These are phyloP conservation scores for Knoxdaviesia proteae DNA, from an alignment of 2,329 filamentous ascomycete genomes.

Conservation along the genomic window DNA sequence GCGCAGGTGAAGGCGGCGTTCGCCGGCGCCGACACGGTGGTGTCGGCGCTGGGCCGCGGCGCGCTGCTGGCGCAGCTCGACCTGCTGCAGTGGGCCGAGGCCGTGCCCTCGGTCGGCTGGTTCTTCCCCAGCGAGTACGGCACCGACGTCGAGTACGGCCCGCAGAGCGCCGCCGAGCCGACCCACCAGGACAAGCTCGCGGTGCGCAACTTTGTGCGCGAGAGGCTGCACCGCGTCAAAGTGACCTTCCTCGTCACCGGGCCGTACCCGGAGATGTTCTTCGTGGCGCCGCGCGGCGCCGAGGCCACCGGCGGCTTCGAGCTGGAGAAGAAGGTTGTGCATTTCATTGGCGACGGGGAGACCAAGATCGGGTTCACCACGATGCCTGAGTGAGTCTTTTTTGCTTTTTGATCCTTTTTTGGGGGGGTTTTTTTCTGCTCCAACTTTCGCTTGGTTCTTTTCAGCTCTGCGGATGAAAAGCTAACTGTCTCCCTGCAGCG, in stretches of 20 bases:
- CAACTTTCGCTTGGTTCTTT: too few species aligned
- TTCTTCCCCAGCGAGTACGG: slow-evolving; percentile 51
- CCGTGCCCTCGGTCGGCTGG: slow-evolving; percentile 30
- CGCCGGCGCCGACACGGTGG: slow-evolving; percentile 39
- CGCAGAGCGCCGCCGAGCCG: slow-evolving; percentile 35
- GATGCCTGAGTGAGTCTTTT: slow-evolving; percentile 41
- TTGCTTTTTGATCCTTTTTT: too few species aligned
- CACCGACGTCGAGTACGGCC: slow-evolving; percentile 41
- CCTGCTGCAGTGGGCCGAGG: slow-evolving; percentile 38
- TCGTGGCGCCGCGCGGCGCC: slow-evolving; percentile 18
- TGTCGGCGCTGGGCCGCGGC: slow-evolving; percentile 43
- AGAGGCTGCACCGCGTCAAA: slow-evolving; percentile 21
- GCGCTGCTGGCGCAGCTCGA: slow-evolving; percentile 38
- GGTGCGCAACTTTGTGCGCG: slow-evolving; percentile 36
- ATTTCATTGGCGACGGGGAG: slow-evolving; percentile 39
- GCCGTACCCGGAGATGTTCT: slow-evolving; percentile 44
- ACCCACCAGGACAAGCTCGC: slow-evolving; percentile 51
- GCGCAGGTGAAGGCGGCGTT: slow-evolving; percentile 1
- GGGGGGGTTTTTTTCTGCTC: too few species aligned
- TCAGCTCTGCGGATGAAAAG: too few species aligned
- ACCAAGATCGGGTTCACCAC: slow-evolving; percentile 46
- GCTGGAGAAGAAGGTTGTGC: slow-evolving; percentile 30
- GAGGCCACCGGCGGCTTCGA: slow-evolving; percentile 36
- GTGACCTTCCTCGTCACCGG: slow-evolving; percentile 52
- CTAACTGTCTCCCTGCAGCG: slow-evolving; percentile 18